phyloP scores from a whole-genome alignment of 164 flowering plant genomes.

The Aristolochia contorta region DNA sequence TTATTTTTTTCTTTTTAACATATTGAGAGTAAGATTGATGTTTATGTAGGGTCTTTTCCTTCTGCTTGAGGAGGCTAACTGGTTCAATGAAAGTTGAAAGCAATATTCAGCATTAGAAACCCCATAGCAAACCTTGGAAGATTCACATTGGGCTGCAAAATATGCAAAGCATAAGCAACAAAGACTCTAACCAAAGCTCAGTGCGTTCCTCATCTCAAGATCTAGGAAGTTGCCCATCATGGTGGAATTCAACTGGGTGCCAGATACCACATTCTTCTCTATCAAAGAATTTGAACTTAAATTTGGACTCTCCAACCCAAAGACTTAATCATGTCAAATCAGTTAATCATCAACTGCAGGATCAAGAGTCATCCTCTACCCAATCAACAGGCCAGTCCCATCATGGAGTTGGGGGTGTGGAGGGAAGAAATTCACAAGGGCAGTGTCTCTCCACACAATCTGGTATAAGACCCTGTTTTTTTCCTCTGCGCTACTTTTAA shows the following conservation, averaged over 20 bases:
- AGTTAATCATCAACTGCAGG: conserved; percentile 31
- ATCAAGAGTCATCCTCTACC: conserved; percentile 43
- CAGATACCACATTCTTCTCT: conserved; percentile 19
- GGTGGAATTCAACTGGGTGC: conserved; percentile 33
- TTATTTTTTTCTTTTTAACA: neutral
- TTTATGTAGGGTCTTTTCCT: neutral
- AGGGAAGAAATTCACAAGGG: conserved; percentile 27
- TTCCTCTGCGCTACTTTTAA: neutral
- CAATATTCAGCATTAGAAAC: neutral
- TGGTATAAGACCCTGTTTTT: conserved; percentile 26
- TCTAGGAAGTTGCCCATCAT: conserved; percentile 21
- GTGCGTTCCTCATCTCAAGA: conserved; percentile 21
- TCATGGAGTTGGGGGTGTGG: conserved; percentile 21
- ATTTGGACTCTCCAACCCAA: conserved; percentile 30
- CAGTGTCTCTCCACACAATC: conserved; percentile 44
- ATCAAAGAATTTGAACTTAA: conserved; percentile 26
- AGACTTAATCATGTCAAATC: conserved; percentile 23
- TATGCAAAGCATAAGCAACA: conserved; percentile 22
- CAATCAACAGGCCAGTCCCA: conserved; percentile 50
- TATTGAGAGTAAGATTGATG: neutral
- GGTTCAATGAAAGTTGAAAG: too few relatives aligned
- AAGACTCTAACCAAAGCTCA: conserved; percentile 18
- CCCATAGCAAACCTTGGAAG: neutral
- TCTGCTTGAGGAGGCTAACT: neutral
- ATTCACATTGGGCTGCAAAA: conserved; percentile 9